Evolutionary conservation across 345 rosid species (phyloP).

Genomic region (Sisymbrium altissimum): DNA sequence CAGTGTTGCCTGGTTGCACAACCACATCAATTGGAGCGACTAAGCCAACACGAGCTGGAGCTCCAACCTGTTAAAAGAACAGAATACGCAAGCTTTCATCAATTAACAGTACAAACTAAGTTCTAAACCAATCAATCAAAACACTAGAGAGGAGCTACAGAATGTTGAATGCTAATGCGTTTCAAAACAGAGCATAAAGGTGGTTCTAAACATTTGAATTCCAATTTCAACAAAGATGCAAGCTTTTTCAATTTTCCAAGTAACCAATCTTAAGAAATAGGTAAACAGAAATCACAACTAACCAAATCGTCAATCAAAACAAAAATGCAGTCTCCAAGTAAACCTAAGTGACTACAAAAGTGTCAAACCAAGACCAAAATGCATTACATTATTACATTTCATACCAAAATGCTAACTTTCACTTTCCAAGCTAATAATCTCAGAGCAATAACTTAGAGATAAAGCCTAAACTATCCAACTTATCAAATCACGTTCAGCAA

Average conservation of each 20-base stretch:
- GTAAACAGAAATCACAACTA: neutral
- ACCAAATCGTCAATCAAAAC: neutral
- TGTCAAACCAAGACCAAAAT: neutral
- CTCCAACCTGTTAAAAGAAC: conserved; percentile 63
- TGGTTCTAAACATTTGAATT: neutral
- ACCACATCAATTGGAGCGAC: conserved; percentile 92
- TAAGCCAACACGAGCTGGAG: conserved; percentile 98
- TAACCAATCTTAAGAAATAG: no score
- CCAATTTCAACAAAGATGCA: neutral
- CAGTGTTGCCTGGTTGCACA: conserved; percentile 95
- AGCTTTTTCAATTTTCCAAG: neutral
- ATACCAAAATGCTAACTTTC: no score
- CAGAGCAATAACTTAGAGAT: neutral
- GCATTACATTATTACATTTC: neutral
- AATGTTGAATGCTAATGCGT: no score
- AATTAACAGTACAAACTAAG: neutral
- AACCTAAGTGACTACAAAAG: neutral
- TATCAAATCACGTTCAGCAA: no score
- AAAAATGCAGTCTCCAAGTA: neutral
- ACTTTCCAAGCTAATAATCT: neutral
- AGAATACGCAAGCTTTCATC: neutral
- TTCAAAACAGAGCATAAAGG: neutral
- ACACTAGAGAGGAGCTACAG: neutral
- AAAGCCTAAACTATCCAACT: neutral
- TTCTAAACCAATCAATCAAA: neutral